These are phyloP conservation scores for Penicillium longicatenatum DNA, from an alignment of 495 filamentous ascomycete genomes.

Conservation along the genomic window DNA sequence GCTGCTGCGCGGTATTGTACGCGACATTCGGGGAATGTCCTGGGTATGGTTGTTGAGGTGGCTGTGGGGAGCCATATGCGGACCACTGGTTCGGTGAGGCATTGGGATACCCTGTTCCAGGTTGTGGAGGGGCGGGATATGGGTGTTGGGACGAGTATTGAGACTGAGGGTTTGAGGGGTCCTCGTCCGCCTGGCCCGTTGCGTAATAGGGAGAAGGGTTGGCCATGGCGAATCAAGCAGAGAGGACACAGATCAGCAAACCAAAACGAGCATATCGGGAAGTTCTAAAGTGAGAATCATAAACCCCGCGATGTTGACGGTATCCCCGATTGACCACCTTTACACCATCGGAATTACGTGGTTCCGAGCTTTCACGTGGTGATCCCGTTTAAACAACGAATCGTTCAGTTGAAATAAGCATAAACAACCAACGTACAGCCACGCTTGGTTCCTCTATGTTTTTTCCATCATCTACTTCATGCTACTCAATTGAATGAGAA, in stretches of 20 bases:
- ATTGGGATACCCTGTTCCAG: slow-evolving; percentile 49
- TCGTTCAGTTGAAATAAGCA: too few species aligned
- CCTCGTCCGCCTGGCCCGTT: slow-evolving; percentile 62
- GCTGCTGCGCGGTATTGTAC: slow-evolving; percentile 39
- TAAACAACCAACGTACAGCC: too few species aligned
- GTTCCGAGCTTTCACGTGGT: slow-evolving; percentile 24
- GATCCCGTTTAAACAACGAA: too few species aligned
- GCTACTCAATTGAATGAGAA: too few species aligned
- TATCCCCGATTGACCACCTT: slow-evolving; percentile 45
- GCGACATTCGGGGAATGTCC: slow-evolving; percentile 30
- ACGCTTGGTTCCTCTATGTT: too few species aligned
- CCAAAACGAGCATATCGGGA: slow-evolving; percentile 11
- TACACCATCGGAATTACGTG: slow-evolving; percentile 39
- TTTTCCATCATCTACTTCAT: too few species aligned
- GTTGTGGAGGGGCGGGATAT: slow-evolving; percentile 61
- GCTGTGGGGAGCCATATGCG: slow-evolving; percentile 41
- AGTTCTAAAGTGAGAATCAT: slow-evolving; percentile 20
- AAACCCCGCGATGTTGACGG: slow-evolving; percentile 27
- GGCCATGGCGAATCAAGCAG: slow-evolving; percentile 58
- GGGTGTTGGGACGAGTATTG: slow-evolving; percentile 37
- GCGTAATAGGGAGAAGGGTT: slow-evolving; percentile 79
- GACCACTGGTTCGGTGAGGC: slow-evolving; percentile 43
- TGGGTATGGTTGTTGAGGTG: slow-evolving; percentile 29
- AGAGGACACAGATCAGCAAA: slow-evolving; percentile 7
- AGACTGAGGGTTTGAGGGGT: slow-evolving; percentile 65